A percentile compares a stretch with the other conserved stretches of the same genome.
phyloP scores from a whole-genome alignment of 371 early-diverging fungal genomes.

The Zychaea mexicana region DNA sequence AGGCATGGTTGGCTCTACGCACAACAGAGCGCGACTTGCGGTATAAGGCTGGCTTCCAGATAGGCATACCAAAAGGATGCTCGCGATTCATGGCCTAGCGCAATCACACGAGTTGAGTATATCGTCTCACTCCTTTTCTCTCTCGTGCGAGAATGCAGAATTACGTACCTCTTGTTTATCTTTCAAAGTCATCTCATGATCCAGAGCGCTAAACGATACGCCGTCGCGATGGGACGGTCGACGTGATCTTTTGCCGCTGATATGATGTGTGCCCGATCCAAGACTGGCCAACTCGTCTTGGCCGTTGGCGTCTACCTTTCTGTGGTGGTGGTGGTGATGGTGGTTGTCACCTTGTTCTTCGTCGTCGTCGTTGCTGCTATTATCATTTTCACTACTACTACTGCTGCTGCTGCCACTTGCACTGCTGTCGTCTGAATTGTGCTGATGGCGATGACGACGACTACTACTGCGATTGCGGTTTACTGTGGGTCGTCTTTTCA shows the following conservation, averaged over 20 bases:
- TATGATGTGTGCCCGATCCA: slow-evolving; percentile 6
- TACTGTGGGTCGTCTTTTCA: background rate
- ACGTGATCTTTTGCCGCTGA: background rate
- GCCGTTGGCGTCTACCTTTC: background rate
- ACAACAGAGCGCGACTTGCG: slow-evolving; percentile 90
- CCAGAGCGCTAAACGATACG: slow-evolving; percentile 10
- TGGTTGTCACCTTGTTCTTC: background rate
- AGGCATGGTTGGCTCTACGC: slow-evolving; percentile 73
- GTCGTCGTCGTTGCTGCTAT: background rate
- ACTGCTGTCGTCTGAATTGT: too few relatives aligned
- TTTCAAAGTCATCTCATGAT: slow-evolving; percentile 63
- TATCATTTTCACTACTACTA: background rate
- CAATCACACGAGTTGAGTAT: background rate
- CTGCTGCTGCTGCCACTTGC: background rate
- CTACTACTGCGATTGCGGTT: background rate
- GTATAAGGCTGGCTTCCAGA: slow-evolving; percentile 98
- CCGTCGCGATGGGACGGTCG: background rate
- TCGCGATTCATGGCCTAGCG: slow-evolving; percentile 71
- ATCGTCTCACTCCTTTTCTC: background rate
- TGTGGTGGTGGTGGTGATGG: background rate
- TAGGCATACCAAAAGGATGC: slow-evolving; percentile 92
- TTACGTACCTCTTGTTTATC: slow-evolving; percentile 68
- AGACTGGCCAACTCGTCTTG: slow-evolving; percentile 5
- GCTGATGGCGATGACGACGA: background rate
- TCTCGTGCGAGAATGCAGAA: background rate